Evolutionary conservation across 1,139 yeast species (phyloP), one percentile per base, ranked within the genome.

Genomic region (Debaryomyces sp.): DNA sequence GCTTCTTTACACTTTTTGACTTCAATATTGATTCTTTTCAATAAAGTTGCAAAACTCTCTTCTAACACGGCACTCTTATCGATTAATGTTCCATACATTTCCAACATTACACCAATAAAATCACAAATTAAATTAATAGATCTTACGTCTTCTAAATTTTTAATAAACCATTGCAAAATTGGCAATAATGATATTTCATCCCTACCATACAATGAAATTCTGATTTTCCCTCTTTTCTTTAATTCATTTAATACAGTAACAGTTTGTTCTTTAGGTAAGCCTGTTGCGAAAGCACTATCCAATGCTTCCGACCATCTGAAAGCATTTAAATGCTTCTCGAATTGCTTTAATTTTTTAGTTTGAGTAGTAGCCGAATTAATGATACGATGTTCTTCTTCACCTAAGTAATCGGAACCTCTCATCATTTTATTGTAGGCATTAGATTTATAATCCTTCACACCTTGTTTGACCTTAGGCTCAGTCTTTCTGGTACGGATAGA

Each of bases 281-380:
- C 96, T 3, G 86, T 79, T 15, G 81, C 75, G 57, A 94, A 84
- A 1, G 96, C 97, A 52, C 86, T 79, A 64, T 94, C 97, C 47
- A 94, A 77, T 2, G 98, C 97, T 56, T 92, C 97, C 2, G 84
- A 66, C 97, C 98, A 94, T 63, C 89, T 82, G 73, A 94, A 94
- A 24, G 88, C 88, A 63, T 89, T 89, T 53, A 94, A 75, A 58
- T 87, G 87, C 63, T 80, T 87, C 67, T 94, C 99, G 63, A 87
- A 92, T 45, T 83, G 86, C 64, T 86, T 85, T 51, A 89, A 76
- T 61, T 88, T 86, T 66, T 84, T 85, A 45, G 69, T 65, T 51
- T 71, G 75, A 50, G 77, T 66, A 48, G 76, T 69, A 50, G 78
- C 73, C 46, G 88, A 86, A 50, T 80, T 78, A 27, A 90, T 75